These are phyloP conservation scores for Pulicaria dysenterica DNA, from an alignment of 129 eudicot species.

Conservation along the genomic window DNA sequence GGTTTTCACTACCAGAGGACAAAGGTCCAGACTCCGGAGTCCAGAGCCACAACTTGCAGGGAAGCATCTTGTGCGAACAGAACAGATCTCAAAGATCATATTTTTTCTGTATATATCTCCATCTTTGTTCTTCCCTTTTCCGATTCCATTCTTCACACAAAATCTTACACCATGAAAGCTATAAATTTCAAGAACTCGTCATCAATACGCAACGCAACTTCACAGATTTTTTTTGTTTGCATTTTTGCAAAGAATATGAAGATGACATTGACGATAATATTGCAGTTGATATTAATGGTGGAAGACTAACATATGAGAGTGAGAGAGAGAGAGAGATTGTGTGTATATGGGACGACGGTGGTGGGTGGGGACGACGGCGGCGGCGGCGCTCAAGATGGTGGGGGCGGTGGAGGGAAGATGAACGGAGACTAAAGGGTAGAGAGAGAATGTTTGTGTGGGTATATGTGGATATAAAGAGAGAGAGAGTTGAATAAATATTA, in stretches of 20 bases:
- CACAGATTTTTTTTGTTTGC: neutral
- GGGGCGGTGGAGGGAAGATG: too few species aligned
- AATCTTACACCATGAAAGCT: neutral
- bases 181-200: neutral
- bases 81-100: slow-evolving; percentile 34
- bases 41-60: slow-evolving; percentile 15
- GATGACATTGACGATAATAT: slow-evolving; percentile 20
- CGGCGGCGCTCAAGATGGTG: too few species aligned
- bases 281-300: slow-evolving; percentile 15
- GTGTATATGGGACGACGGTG: too few species aligned
- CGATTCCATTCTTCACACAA: slow-evolving; percentile 16
- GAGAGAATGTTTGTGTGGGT: too few species aligned
- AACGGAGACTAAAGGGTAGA: too few species aligned
- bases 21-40: slow-evolving; percentile 15
- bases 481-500: too few species aligned
- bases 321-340: too few species aligned
- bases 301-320: too few species aligned
- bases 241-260: slow-evolving; percentile 27
- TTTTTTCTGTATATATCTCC: slow-evolving; percentile 20
- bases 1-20: neutral
- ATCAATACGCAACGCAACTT: neutral
- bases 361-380: too few species aligned
- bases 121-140: slow-evolving; percentile 2
- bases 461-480: too few species aligned
- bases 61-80: slow-evolving; percentile 33